Conservation (phyloP, 495 filamentous ascomycete genomes). For the Niebla homalea region DNA sequence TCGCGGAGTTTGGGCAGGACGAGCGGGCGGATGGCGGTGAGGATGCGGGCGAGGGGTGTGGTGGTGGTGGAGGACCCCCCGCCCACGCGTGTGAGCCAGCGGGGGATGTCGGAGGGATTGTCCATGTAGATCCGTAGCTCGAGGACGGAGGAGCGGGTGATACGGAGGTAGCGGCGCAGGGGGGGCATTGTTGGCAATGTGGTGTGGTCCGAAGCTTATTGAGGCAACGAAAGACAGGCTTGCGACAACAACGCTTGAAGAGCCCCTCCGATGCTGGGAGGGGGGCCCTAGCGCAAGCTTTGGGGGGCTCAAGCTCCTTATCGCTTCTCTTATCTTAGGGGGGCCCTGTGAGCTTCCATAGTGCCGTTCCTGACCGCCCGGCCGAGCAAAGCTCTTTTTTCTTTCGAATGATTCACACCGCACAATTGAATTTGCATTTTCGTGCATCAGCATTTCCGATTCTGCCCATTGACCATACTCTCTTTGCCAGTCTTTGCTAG, state of each 20-base stretch:
- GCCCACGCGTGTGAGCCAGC: conserved; percentile 76
- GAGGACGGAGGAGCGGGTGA: conserved; percentile 77
- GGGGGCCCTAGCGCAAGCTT: not conserved
- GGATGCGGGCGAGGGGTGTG: conserved; percentile 52
- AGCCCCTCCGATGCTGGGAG: no score
- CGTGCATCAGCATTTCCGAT: no score
- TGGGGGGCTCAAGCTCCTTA: not conserved
- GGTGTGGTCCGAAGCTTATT: not conserved
- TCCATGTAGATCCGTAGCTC: conserved; percentile 94
- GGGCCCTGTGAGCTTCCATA: no score
- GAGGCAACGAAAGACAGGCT: no score
- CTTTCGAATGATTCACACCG: no score
- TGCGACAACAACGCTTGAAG: no score
- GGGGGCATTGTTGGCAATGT: conserved; percentile 46
- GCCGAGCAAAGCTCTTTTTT: no score
- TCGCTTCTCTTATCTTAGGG: not conserved
- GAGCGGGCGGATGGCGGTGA: conserved; percentile 66
- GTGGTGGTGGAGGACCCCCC: conserved; percentile 49
- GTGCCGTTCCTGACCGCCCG: no score
- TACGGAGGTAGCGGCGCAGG: conserved; percentile 61
- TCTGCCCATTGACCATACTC: no score
- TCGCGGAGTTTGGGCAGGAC: conserved; percentile 84
- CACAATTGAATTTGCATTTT: no score
- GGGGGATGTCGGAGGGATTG: conserved; percentile 59
- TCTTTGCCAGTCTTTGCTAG: no score